Evolutionary conservation across 2,329 filamentous ascomycete genomes (phyloP), one percentile per base, ranked within the genome.

Genomic region (Cylindrodendrum hubeiense): DNA sequence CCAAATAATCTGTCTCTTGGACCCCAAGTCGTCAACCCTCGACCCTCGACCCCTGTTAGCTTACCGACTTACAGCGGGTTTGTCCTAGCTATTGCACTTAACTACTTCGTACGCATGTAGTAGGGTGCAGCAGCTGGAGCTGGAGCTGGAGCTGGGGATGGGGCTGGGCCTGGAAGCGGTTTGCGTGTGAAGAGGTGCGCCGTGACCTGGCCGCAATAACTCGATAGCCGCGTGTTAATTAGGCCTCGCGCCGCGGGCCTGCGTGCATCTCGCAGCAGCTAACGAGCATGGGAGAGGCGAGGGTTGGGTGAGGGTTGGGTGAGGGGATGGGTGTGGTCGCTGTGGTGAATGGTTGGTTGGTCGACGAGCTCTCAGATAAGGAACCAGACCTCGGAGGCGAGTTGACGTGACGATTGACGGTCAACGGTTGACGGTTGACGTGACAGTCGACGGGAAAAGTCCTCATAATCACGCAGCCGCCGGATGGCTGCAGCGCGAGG

Each of bases 381-480:
- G 47, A 33, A 19, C 26, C 47, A 19, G 26, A 21, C 17, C 15
- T 30, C 26, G 15, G n/a, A 28, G 24, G 10, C n/a, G 22, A 4
- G 8, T 28, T 15, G 22, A 28, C 22, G 12, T 15, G 7, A 43
- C 19, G 19, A 21, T 24, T n/a, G n/a, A n/a, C n/a, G n/a, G n/a
- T n/a, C n/a, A n/a, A n/a, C n/a, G n/a, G n/a, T n/a, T n/a, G n/a
- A n/a, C n/a, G 17, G 24, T 26, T 12, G 12, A 30, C 15, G 34
- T 44, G 34, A 44, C 33, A 15, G 37, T 26, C 17, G n/a, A 28
- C 19, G 19, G 24, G 22, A 57, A 52, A 54, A n/a, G 41, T 49
- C 39, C 41, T 54, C 58, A 54, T 55, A 55, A 50, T 55, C 59
- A 61, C 51, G 59, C 59, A 55, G 41, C 26, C 12, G 43, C 43